Conservation (phyloP, 1,284 basidiomycete genomes). For the Uromyces viciae-fabae region DNA sequence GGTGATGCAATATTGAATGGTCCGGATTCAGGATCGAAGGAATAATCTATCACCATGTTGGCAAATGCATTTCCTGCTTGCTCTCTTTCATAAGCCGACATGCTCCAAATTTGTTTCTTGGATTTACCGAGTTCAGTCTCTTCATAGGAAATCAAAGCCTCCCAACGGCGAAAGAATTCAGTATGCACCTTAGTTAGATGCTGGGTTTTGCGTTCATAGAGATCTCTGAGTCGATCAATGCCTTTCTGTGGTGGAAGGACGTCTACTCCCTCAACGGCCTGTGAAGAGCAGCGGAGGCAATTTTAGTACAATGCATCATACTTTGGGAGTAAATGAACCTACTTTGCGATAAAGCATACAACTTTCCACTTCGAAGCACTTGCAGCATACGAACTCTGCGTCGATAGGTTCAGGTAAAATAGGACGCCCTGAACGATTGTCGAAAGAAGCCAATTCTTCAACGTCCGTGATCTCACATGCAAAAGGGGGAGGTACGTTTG, state of each 20-base stretch:
- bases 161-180: conserved; percentile 87
- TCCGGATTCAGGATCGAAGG: conserved; percentile 53
- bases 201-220: conserved; percentile 73
- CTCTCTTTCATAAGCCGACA: conserved; percentile 74
- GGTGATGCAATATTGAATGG: conserved; percentile 55
- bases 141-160: conserved; percentile 77
- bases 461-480: neutral
- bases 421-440: neutral
- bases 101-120: conserved; percentile 88
- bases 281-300: too few species aligned
- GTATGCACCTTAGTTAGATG: conserved; percentile 70
- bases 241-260: conserved; percentile 39
- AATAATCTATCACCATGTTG: conserved; percentile 67
- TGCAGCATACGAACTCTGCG: conserved; percentile 70
- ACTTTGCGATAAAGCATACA: conserved; percentile 94
- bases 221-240: conserved; percentile 66
- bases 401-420: conserved; percentile 83
- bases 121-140: conserved; percentile 79
- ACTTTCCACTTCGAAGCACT: conserved; percentile 75
- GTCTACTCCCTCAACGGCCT: conserved; percentile 41
- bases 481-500: neutral
- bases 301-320: too few species aligned
- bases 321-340: conserved; percentile 47
- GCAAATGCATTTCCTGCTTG: conserved; percentile 61
- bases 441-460: neutral